Evolutionary conservation across 2,329 filamentous ascomycete species (phyloP), one percentile per base, ranked within the genome.

Genomic region (Aspergillus fructus): DNA sequence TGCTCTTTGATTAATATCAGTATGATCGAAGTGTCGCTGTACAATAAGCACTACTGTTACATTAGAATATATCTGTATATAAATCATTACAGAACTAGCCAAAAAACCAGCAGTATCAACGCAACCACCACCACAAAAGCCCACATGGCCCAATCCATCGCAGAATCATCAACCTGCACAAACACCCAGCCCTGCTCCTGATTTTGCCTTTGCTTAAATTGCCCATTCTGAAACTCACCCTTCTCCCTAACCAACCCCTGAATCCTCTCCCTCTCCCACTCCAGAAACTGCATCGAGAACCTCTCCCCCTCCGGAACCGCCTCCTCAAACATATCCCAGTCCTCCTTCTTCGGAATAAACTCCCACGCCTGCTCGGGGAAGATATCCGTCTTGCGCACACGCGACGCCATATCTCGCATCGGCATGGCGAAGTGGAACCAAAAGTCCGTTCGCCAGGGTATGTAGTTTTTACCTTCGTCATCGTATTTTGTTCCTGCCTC

Each of bases 331-430:
- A 21, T 46, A 12, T 54, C 8, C 66, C 65, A 67, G 13, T 61
- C 41, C 3, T 55, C 33, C 8, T 41, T 27, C 1, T 52, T 47
- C 5, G 63, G 33, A 5, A 64, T 48, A 21, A 53, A 19, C 48
- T 68, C 66, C 34, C 53, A 61, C 4, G 49, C 37, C 34, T 66
- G 65, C 24, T 61, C 58, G 4, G 53, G 17, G 34, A 68, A 65
- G 13, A 67, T 60, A 5, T 59, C 45, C 23, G 59, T 68, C 34
- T 50, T 43, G 9, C 66, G 62, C 13, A 50, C 42, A 12, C 65
- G 62, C 12, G 61, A 27, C 24, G 59, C 55, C 21, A 65, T 39
- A 4, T 61, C 63, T 0, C 23, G 51, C 37, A 51, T 51, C 8
- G 49, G 39, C 5, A 60, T 56, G 33, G 61, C 58, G 42, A 52